phyloP scores from a whole-genome alignment of 768 basidiomycete species.

The Mycena sanguinolenta region DNA sequence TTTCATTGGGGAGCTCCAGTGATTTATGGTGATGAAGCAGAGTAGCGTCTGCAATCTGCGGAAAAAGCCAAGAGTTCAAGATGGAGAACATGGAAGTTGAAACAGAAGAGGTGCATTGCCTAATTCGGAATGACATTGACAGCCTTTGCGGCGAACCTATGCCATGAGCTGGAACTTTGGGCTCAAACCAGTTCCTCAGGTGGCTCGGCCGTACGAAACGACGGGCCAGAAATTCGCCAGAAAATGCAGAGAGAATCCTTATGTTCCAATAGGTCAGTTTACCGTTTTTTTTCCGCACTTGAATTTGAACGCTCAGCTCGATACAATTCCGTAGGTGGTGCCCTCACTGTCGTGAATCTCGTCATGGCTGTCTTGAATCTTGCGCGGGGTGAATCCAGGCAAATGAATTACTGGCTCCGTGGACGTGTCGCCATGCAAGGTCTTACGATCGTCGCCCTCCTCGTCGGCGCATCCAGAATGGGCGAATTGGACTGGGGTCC shows the following conservation, averaged over 20 bases:
- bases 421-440: constrained; percentile 71
- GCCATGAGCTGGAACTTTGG: constrained; percentile 37
- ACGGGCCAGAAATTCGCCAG: constrained; percentile 55
- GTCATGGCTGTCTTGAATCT: constrained; percentile 64
- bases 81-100: constrained; percentile 7
- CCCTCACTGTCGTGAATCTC: constrained; percentile 64
- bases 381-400: constrained; percentile 60
- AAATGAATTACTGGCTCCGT: constrained; percentile 71
- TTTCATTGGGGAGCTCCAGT: constrained; percentile 21
- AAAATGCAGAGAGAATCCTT: constrained; percentile 70
- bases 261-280: constrained; percentile 69
- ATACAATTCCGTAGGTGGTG: constrained; percentile 51
- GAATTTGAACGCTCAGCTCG: not conserved
- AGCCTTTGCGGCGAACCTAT: not conserved
- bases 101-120: constrained; percentile 2
- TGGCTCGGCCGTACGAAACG: constrained; percentile 46
- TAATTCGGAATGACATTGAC: too few species aligned
- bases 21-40: not conserved
- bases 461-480: constrained; percentile 45
- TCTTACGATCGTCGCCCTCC: constrained; percentile 65
- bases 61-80: constrained; percentile 22
- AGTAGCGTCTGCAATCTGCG: not conserved
- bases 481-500: constrained; percentile 39
- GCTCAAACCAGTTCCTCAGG: constrained; percentile 33
- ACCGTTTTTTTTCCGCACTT: not conserved